phyloP scores from a whole-genome alignment of 139 green algal genomes.

The Pleodorina starrii region DNA sequence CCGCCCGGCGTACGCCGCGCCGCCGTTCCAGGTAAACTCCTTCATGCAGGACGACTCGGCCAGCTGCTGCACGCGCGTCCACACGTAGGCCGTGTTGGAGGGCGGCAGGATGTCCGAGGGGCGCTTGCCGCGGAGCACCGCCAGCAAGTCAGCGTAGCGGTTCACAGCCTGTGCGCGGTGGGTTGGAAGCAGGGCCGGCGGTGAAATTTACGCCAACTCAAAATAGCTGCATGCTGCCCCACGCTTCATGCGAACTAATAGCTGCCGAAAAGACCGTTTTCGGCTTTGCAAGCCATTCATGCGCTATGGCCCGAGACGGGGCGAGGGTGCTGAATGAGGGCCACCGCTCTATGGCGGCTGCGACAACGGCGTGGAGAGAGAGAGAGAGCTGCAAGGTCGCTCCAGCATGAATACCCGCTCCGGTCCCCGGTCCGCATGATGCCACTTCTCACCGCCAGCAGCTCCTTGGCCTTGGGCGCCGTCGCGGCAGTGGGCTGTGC shows the following conservation, averaged over 20 bases:
- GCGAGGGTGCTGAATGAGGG: no score
- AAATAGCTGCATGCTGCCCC: no score
- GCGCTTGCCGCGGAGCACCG: conserved; percentile 72
- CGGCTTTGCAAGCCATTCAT: no score
- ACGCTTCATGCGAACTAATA: no score
- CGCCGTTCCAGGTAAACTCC: conserved; percentile 68
- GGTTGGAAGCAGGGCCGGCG: background rate
- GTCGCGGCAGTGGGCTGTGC: conserved; percentile 33
- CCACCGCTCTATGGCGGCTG: no score
- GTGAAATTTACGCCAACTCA: no score
- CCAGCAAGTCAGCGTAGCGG: conserved; percentile 73
- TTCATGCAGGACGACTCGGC: conserved; percentile 71
- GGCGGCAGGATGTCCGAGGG: conserved; percentile 77
- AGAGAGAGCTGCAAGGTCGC: no score
- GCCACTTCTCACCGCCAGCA: conserved; percentile 38
- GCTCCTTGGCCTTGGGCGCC: conserved; percentile 27
- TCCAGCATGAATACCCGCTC: no score
- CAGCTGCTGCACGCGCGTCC: conserved; percentile 69
- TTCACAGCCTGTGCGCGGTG: conserved; percentile 64
- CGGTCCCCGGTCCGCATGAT: no score
- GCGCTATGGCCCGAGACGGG: no score
- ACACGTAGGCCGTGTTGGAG: conserved; percentile 77
- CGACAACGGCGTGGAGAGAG: no score
- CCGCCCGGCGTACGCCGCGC: conserved; percentile 69
- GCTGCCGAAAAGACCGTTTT: no score